Conservation (phyloP, 331 rosid genomes). For the Pyrus hybrid region DNA sequence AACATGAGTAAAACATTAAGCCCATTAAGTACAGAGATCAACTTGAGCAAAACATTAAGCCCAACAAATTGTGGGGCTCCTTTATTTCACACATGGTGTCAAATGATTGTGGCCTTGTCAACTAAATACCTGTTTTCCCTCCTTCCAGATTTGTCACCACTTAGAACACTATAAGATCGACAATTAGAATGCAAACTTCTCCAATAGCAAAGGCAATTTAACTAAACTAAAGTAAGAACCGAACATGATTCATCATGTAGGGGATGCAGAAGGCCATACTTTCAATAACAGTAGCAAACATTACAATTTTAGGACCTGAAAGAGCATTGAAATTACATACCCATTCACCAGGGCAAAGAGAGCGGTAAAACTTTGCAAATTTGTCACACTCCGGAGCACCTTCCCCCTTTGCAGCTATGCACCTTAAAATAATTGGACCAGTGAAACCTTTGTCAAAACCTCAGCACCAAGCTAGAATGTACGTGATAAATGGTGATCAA, state of each 20-base stretch:
- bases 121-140: neutral
- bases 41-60: neutral
- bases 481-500: neutral
- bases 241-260: neutral
- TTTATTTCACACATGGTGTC: neutral
- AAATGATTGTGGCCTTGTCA: neutral
- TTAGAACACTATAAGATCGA: neutral
- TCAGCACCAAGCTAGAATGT: neutral
- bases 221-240: neutral
- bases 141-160: neutral
- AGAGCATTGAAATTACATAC: constrained; percentile 36
- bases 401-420: constrained; percentile 84
- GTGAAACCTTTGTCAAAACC: constrained; percentile 4
- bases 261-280: neutral
- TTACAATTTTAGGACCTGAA: neutral
- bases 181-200: neutral
- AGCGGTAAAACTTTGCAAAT: constrained; percentile 74
- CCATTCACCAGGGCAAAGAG: constrained; percentile 99
- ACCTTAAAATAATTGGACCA: constrained; percentile 30
- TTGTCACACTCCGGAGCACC: constrained; percentile 79
- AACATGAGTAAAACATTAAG: neutral
- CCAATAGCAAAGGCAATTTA: neutral
- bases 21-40: neutral
- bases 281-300: neutral
- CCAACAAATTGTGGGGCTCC: neutral